Evolutionary conservation across 1,284 basidiomycete species (phyloP), one percentile per base, ranked within the genome.

Genomic region (Waitea zeae): DNA sequence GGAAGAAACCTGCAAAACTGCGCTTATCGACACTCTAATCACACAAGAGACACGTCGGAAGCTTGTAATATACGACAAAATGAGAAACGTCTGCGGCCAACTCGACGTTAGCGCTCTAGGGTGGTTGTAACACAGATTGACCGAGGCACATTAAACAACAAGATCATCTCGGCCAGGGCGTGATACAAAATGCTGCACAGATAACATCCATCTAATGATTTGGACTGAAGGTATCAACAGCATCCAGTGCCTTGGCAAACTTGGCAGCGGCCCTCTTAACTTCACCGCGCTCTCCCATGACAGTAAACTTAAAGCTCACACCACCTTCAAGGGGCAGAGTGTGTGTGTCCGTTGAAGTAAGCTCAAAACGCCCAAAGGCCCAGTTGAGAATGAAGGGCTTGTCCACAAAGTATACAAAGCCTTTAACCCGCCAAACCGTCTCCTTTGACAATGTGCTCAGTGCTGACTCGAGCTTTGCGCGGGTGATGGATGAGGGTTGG

Each of bases 281-380:
- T 50, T 88, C 82, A 12, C 84, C 84, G 24, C 77, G 61, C 49
- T 84, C 80, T 12, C 88, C 88, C 88, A 93, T 93, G 20, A 81
- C 65, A 4, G 84, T 92, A 48, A 90, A 45, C 34, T 64, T 62
- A 20, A 86, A 47, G 17, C 51, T 45, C 37, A 60, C 44, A 41
- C 51, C 42, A 46, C 47, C 40, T 18, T 51, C 51, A 13, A 49
- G 43, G 28, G 52, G 53, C n/a, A 59, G 53, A 28, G 19, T 22
- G 11, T 17, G 15, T 4, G n/a, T 34, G 12, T 51, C 43, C 15
- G 61, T 48, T 4, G 49, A 49, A 3, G 64, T 75, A 31, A 90
- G 57, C 22, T 88, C 83, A 49, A 70, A 74, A 33, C 86, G 66
- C 13, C 83, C 83, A 54, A 92, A 93, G 4, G 88, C 87, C 81